Base-by-base conservation (phyloP, 2,329 filamentous ascomycete species). In the Diaporthe nobilis region DNA sequence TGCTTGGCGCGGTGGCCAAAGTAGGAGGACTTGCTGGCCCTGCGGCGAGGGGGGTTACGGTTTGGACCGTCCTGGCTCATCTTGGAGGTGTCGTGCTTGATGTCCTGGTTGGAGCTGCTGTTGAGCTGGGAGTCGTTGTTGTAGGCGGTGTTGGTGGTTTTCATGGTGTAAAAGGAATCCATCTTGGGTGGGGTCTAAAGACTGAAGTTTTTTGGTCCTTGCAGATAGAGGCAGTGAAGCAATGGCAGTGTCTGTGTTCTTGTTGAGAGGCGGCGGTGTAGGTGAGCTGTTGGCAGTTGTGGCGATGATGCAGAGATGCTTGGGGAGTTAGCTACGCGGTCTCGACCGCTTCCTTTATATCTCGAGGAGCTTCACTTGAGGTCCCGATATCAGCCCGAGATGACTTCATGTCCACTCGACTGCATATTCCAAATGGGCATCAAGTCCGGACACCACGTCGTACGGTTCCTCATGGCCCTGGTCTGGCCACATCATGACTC, bases 401-500 rank as follows among this genome's bases (percentile, higher is more conserved):
- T 68, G 65, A 68, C 65, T 68, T 68, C 65, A 68, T 68, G 65
- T 53, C 65, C 65, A 68, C 65, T 53, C 34, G 47, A 39, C 8
- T 68, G 65, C 65, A 68, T 68, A 53, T 53, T 68, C 65, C n/a
- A 68, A 65, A 53, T 28, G 34, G 65, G 65, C 34, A 55, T 39
- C 65, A 39, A 17, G 31, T 55, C 65, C 47, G 47, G 49, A 42
- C 65, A 70, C 47, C 65, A 70, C 65, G 65, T 70, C 65, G 65
- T 70, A 70, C 65, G 65, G 63, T 70, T 55, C 65, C 49, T 34
- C 49, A 55, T 10, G 65, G 39, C 65, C 65, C 65, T 70, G 49
- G 65, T 70, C 49, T 55, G 65, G 65, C 49, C 65, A 70, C 65
- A 70, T 70, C 65, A 70, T 70, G 65, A 15, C 65, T 70, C 65